phyloP scores from a whole-genome alignment of 371 early-diverging fungal species.

The Zopfochytrium polystomum region DNA sequence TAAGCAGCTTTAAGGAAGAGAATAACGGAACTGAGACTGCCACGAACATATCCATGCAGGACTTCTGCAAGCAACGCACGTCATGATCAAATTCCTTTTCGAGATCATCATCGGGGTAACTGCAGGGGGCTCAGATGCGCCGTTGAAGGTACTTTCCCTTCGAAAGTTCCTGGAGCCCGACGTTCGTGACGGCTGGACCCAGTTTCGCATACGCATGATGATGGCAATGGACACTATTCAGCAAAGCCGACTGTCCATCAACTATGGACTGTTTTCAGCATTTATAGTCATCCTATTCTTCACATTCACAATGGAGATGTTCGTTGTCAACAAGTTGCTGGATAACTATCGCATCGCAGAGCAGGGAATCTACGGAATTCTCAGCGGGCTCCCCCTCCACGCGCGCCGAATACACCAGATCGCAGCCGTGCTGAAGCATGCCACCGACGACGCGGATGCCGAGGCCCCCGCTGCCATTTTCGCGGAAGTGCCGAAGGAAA shows the following conservation, averaged over 20 bases:
- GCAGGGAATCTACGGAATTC: constrained; percentile 16
- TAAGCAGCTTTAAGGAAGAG: too few species aligned
- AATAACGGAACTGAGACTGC: too few species aligned
- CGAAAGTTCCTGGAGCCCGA: constrained; percentile 10
- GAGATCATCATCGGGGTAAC: too few species aligned
- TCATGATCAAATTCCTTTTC: too few species aligned
- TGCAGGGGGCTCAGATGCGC: too few species aligned
- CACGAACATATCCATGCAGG: too few species aligned
- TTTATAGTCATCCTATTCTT: constrained; percentile 6
- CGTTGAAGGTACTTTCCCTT: too few species aligned
- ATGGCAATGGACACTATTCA: neutral
- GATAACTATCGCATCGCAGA: constrained; percentile 14
- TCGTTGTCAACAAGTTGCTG: constrained; percentile 4
- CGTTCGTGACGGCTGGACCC: constrained; percentile 20
- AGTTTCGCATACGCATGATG: constrained; percentile 2
- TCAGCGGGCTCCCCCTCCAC: constrained; percentile 10
- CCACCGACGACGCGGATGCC: neutral
- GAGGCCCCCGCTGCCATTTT: neutral
- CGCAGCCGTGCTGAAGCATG: constrained; percentile 2
- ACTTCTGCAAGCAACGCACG: too few species aligned
- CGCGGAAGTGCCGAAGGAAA: too few species aligned
- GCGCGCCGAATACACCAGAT: constrained; percentile 16
- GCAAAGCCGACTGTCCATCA: neutral
- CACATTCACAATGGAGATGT: neutral
- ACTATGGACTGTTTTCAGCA: constrained; percentile 5